These are phyloP conservation scores for Gonium pectorale DNA, from an alignment of 139 green algal genomes.

Conservation along the genomic window DNA sequence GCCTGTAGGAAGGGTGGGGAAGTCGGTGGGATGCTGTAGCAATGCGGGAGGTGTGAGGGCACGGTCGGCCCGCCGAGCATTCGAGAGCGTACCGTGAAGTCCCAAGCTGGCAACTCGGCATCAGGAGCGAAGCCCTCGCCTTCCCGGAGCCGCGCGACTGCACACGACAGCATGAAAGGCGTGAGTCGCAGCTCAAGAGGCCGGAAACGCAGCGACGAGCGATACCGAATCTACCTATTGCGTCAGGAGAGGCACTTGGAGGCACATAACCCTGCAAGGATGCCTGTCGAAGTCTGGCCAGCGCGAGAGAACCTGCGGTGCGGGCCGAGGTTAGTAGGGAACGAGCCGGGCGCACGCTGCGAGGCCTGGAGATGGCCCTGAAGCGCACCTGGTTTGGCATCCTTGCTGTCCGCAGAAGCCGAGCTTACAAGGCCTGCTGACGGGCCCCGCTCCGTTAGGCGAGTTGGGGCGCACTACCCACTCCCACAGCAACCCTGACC, in stretches of 20 bases:
- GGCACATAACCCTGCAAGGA: slow-evolving; percentile 25
- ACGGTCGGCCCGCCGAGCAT: too few relatives aligned
- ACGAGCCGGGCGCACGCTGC: too few relatives aligned
- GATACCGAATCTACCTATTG: background rate
- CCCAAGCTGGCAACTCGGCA: slow-evolving; percentile 15
- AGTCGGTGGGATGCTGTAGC: slow-evolving; percentile 32
- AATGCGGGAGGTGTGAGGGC: too few relatives aligned
- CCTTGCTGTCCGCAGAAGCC: slow-evolving; percentile 14
- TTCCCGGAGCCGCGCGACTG: slow-evolving; percentile 39
- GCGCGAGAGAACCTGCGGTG: background rate
- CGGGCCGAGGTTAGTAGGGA: too few relatives aligned
- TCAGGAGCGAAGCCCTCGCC: slow-evolving; percentile 32
- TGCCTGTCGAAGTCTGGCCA: slow-evolving; percentile 17
- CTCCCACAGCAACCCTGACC: background rate
- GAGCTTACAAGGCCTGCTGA: slow-evolving; percentile 19
- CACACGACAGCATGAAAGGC: slow-evolving; percentile 12
- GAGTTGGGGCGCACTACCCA: background rate
- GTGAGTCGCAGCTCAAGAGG: background rate
- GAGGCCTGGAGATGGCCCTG: too few relatives aligned
- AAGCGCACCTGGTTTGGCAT: slow-evolving; percentile 8
- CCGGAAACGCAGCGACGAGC: too few relatives aligned
- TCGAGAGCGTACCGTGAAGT: slow-evolving; percentile 26
- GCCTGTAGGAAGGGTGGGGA: background rate
- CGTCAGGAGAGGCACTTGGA: slow-evolving; percentile 5
- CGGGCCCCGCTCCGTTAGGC: background rate